These are phyloP conservation scores for Pharnaceum exiguum DNA, from an alignment of 148 eudicot species.

Conservation along the genomic window DNA sequence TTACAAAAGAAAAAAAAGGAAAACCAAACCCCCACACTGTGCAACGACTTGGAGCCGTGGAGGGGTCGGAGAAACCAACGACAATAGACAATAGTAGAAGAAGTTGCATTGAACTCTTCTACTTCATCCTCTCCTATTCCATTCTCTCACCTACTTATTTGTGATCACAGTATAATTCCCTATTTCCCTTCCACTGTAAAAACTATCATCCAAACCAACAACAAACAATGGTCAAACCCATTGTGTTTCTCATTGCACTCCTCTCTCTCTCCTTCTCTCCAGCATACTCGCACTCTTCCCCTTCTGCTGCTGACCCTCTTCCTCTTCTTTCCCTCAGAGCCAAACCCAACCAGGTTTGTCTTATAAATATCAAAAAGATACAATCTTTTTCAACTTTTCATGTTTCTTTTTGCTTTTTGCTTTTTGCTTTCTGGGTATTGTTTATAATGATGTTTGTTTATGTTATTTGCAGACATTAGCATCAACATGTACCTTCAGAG, in stretches of 20 bases:
- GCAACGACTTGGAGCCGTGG: too few relatives aligned
- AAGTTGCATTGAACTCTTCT: too few relatives aligned
- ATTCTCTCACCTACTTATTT: too few relatives aligned
- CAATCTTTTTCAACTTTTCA: neutral
- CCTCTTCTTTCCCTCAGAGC: slow-evolving; percentile 31
- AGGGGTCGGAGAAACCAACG: too few relatives aligned
- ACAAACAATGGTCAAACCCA: slow-evolving; percentile 17
- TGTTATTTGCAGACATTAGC: slow-evolving; percentile 19
- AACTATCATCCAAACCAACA: neutral
- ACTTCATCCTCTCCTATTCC: too few relatives aligned
- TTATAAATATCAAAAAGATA: neutral
- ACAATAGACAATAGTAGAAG: too few relatives aligned
- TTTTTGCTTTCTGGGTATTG: neutral
- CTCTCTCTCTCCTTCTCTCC: slow-evolving; percentile 17
- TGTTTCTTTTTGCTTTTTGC: neutral
- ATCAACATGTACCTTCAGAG: slow-evolving; percentile 36
- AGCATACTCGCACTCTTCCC: neutral
- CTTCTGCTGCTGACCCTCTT: slow-evolving; percentile 22
- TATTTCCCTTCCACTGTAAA: neutral
- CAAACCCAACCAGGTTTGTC: slow-evolving; percentile 32
- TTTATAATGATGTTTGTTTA: neutral
- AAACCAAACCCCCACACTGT: too few relatives aligned
- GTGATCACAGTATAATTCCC: too few relatives aligned
- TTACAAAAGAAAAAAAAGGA: too few relatives aligned
- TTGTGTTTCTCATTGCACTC: slow-evolving; percentile 12